These are phyloP conservation scores for Russula sp. DNA, from an alignment of 768 basidiomycete genomes.

Conservation along the genomic window DNA sequence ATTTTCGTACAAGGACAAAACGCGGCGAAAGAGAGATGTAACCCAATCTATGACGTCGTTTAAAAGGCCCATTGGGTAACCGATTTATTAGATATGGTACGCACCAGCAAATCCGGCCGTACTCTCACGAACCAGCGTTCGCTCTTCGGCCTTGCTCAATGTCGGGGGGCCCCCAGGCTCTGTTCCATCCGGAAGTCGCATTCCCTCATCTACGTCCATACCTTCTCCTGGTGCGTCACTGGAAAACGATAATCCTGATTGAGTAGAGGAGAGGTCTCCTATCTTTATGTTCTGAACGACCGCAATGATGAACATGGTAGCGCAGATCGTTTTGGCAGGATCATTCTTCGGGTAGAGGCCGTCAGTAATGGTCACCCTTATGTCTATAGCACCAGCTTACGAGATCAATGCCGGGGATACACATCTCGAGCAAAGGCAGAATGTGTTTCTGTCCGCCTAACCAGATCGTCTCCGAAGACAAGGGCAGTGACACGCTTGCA, in stretches of 20 bases:
- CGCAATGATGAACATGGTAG: slow-evolving; percentile 70
- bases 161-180: slow-evolving; percentile 35
- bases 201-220: slow-evolving; percentile 45
- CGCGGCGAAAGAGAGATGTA: slow-evolving; percentile 63
- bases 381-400: slow-evolving; percentile 33
- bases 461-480: slow-evolving; percentile 75
- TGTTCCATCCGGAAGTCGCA: slow-evolving; percentile 46
- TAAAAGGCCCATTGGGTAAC: background rate
- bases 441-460: slow-evolving; percentile 84
- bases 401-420: slow-evolving; percentile 87
- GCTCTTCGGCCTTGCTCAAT: slow-evolving; percentile 58
- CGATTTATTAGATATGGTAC: slow-evolving; percentile 7
- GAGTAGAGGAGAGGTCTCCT: slow-evolving; percentile 62
- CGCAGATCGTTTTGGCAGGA: slow-evolving; percentile 70
- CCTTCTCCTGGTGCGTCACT: slow-evolving; percentile 47
- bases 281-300: slow-evolving; percentile 70
- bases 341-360: slow-evolving; percentile 49
- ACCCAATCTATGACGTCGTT: slow-evolving; percentile 57
- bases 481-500: slow-evolving; percentile 63
- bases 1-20: slow-evolving; percentile 82
- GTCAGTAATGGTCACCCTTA: background rate
- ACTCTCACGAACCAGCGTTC: slow-evolving; percentile 66
- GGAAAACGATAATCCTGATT: slow-evolving; percentile 47
- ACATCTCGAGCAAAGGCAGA: slow-evolving; percentile 79
- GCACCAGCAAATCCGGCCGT: slow-evolving; percentile 72